Base-by-base conservation (phyloP, 2,329 filamentous ascomycete species). In the Podosphaera xanthii region DNA sequence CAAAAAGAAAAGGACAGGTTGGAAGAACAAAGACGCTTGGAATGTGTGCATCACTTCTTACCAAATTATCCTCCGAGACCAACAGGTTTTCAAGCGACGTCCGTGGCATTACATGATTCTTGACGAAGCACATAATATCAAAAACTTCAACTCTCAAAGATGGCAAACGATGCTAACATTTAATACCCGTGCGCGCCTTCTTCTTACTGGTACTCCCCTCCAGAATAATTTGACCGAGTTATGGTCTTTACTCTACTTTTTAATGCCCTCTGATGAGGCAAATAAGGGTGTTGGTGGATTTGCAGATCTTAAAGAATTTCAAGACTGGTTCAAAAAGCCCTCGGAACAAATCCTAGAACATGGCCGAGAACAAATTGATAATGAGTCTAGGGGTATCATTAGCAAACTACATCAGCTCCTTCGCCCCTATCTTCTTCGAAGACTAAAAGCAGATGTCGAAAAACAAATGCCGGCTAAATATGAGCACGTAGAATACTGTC, bases 381-480 rank as follows among this genome's bases (percentile, higher is more conserved):
- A 94, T 9, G 91, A 98, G 70, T 88, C 90, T 10, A 86, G 88
- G 65, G 85, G 84, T 60, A 90, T 96, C 64, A 94, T 98, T 63
- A 82, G 83, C 53, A 94, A 97, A 69, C 78, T 98, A 3, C 94
- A 98, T 73, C 89, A 94, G 64, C 88, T 97, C 31, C 76, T 98
- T 8, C 82, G 94, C 1, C 92, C 92, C 0, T 97, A 96, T 67
- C 78, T 98, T 9, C 77, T 98, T 5, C 83, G 92, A 58, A 82
- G 92, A 59, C 74, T 98, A 60, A 98, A 98, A 72, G 86, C 88
- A 52, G 92, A 98, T 68, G 92, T 98, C 4, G 94, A 98, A 73
- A 96, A 97, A 73, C 92, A 98, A 69, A 95, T 98, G 87, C 92
- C 94, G 0, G 90, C 82, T 62, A 98, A 98, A 70, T 95, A 95